These are phyloP conservation scores for Eimeria brunetti DNA, from an alignment of 169 alveolate species.

Conservation along the genomic window DNA sequence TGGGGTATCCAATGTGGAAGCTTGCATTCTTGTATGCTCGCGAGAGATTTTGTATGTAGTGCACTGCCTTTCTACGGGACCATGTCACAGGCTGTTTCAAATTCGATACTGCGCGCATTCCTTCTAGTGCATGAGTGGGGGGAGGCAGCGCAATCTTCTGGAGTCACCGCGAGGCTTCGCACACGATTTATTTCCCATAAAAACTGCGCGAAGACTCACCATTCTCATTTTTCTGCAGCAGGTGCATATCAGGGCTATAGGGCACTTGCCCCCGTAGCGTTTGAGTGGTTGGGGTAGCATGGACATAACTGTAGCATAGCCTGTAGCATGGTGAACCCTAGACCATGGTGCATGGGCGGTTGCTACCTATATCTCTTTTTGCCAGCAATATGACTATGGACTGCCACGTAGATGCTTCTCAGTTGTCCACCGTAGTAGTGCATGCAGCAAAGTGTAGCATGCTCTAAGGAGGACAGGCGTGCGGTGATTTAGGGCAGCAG, in stretches of 20 bases:
- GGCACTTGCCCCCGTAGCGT: background rate
- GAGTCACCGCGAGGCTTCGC: background rate
- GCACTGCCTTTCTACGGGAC: background rate
- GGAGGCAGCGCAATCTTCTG: slow-evolving; percentile 15
- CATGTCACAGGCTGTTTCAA: background rate
- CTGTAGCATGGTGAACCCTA: background rate
- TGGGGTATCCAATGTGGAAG: background rate
- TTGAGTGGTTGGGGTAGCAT: background rate
- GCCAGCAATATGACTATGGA: background rate
- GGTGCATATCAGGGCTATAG: background rate
- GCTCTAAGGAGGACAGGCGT: too few species aligned
- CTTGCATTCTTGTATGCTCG: background rate
- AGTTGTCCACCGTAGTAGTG: background rate
- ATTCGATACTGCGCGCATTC: background rate
- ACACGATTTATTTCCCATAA: background rate
- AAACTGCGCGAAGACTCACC: background rate
- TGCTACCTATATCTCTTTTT: background rate
- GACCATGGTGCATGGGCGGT: background rate
- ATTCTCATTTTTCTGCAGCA: background rate
- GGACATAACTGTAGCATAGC: background rate
- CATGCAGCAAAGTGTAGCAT: background rate
- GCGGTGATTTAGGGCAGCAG: background rate
- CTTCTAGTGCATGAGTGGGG: slow-evolving; percentile 15
- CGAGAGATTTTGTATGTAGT: background rate
- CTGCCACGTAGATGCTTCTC: background rate